Evolutionary conservation across 202 grass and related monocot species (phyloP), one percentile per base, ranked within the genome.

Genomic region (Eragrostis tef): DNA sequence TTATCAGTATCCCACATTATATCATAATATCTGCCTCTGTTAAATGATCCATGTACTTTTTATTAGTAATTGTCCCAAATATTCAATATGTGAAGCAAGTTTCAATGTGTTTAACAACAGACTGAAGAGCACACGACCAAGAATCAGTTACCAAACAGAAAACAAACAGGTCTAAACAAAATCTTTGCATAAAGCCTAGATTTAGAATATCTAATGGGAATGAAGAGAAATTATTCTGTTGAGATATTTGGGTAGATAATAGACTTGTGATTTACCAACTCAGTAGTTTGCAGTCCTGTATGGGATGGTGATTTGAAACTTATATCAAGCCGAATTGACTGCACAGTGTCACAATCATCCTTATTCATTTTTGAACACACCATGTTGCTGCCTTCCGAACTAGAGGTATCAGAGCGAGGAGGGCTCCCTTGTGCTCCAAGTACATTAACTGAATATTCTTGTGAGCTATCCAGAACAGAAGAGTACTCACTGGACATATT

Each of bases 251-350:
- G 41, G n/a, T 47, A 64, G 34, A 88, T 27, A 77, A 49, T 43
- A 77, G 2, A 24, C 6, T 65, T 69, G 58, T 60, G 27, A 78
- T 78, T 90, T 96, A 98, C 95, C 95, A 98, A 83, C 85, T 91
- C 88, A 70, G 92, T 88, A 51, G 95, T 95, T 79, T 91, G 92
- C 68, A 98, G 88, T 88, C 95, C 95, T 70, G 95, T 98, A 81
- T 95, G 95, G 61, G 95, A 95, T 68, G 92, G 54, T 34, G 95
- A 98, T 78, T 98, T 91, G 88, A 98, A 98, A 86, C 95, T 98
- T 86, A 95, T 98, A 87, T 98, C 95, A 87, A 98, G 92, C 79
- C 88, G 88, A 83, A 98, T 98, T 71, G 83, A 95, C 77, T 94
- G 88, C 60, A 88, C 88, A 87, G 60, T 61, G 51, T 82, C 63